phyloP scores from a whole-genome alignment of 768 basidiomycete genomes.

The Kwoniella bestiolae region DNA sequence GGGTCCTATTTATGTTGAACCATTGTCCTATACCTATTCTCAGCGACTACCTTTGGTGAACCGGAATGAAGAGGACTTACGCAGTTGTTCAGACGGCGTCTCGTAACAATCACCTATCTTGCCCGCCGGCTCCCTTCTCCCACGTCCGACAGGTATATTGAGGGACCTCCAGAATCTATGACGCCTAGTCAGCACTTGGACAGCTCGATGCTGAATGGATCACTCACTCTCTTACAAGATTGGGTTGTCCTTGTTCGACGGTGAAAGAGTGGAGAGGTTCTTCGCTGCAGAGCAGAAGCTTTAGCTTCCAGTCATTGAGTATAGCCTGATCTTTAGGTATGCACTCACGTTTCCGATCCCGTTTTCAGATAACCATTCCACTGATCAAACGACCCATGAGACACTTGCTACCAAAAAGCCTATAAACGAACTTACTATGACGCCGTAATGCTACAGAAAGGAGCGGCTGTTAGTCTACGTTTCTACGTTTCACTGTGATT shows the following conservation, averaged over 20 bases:
- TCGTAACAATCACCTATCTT: constrained; percentile 28
- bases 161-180: constrained; percentile 39
- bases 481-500: too few species aligned
- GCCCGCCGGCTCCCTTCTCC: constrained; percentile 24
- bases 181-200: not conserved
- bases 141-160: not conserved
- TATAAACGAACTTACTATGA: constrained; percentile 36
- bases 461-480: not conserved
- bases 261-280: constrained; percentile 4
- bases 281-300: constrained; percentile 2
- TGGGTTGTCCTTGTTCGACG: not conserved
- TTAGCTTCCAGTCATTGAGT: not conserved
- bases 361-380: constrained; percentile 45
- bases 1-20: not conserved
- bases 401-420: not conserved
- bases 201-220: not conserved
- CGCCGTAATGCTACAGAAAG: constrained; percentile 35
- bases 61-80: constrained; percentile 17
- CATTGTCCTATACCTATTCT: not conserved
- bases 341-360: constrained; percentile 32
- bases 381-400: constrained; percentile 2
- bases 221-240: constrained; percentile 22
- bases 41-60: not conserved
- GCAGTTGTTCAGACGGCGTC: constrained; percentile 18
- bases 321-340: not conserved